Evolutionary conservation across 148 eudicot species (phyloP), one percentile per base, ranked within the genome.

Genomic region (Amaranthus hypochondriacus): DNA sequence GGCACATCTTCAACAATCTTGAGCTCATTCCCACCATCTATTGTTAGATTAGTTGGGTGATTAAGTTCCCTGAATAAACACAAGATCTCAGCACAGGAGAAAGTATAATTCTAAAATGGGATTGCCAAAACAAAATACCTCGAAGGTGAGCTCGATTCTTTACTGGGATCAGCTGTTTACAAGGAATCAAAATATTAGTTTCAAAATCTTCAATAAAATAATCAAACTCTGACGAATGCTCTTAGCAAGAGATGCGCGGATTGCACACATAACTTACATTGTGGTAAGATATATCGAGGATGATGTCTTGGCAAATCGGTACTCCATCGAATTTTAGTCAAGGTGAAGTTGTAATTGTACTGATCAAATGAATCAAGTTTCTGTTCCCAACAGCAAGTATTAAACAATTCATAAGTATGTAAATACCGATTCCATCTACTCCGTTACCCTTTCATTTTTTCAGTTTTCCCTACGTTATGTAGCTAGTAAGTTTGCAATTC

Each of bases 301-400:
- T 89, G 71, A 72, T 60, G 68, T 81, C 84, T 82, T 49, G 86
- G 87, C 53, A 78, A 70, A 54, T 82, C 76, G 3, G 69, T 49
- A n/a, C 75, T 77, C 84, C 82, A 79, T 60, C 84, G 73, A 53
- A 80, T 14, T 71, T 73, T 87, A 8, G 88, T 70, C 56, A 89
- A 59, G 51, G 87, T 72, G 74, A 86, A 82, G 65, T 77, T 83
- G 48, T 84, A 85, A 61, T 83, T 86, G 81, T 83, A 87, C 14
- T 86, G 82, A 68, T 86, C 87, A 71, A 84, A 84, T 12, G 88
- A 78, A 47, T 54, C 60, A 13, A 91, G 79, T 78, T 88, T 89
- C 97, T 91, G 69, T 7, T 7, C 21, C 21, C 74, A 73, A 57
- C 71, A 68, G 43, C 65, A 64, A 68, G 59, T 3, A 71, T 56